A percentile compares a stretch with the other conserved stretches of the same genome.
phyloP scores from a whole-genome alignment of 139 green algal species.

The Micractinium conductrix region DNA sequence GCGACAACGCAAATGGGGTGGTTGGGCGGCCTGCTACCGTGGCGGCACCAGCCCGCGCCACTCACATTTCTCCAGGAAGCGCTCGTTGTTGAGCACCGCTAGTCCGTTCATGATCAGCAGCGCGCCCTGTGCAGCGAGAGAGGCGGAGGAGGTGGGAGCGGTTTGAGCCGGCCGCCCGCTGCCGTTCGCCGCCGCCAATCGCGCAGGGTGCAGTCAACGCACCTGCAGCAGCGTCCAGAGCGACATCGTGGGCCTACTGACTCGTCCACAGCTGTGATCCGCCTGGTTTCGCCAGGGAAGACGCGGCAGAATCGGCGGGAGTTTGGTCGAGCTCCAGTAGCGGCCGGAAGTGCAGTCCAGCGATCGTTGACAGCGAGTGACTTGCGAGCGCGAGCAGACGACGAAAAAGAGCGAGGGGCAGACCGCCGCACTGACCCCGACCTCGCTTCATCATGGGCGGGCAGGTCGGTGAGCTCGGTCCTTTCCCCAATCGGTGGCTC shows the following conservation, averaged over 20 bases:
- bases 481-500: too few species aligned
- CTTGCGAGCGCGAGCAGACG: too few species aligned
- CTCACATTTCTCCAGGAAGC: conserved; percentile 88
- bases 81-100: conserved; percentile 91
- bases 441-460: too few species aligned
- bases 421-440: too few species aligned
- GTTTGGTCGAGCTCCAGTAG: too few species aligned
- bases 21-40: not conserved
- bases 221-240: conserved; percentile 88
- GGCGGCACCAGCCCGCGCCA: not conserved
- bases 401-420: too few species aligned
- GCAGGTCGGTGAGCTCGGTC: too few species aligned
- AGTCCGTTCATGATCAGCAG: conserved; percentile 87
- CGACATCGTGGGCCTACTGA: conserved; percentile 68
- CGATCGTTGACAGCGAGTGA: too few species aligned
- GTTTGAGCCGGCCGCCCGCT: not conserved
- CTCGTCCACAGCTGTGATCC: too few species aligned
- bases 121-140: conserved; percentile 60
- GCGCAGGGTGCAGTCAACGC: not conserved
- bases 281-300: too few species aligned
- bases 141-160: not conserved
- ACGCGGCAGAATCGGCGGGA: too few species aligned
- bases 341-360: too few species aligned
- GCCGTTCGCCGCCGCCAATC: not conserved
- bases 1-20: not conserved